These are phyloP conservation scores for Nicotiana attenuata DNA, from an alignment of 257 asterid species.

Conservation along the genomic window DNA sequence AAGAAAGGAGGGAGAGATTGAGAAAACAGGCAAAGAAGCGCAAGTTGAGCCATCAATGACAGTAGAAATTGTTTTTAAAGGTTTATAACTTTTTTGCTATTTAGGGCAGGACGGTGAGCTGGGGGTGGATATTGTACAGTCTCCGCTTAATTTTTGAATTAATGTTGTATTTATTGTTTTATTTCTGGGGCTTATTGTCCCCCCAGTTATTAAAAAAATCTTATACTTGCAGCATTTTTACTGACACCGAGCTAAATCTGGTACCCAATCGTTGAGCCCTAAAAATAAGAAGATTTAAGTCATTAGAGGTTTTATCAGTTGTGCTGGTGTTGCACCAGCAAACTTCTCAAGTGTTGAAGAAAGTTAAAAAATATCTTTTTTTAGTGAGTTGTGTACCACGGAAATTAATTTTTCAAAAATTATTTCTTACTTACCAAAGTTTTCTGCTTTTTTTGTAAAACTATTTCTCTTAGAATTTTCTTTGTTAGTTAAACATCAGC, in stretches of 20 bases:
- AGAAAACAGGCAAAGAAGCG: conserved; percentile 62
- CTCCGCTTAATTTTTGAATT: background rate
- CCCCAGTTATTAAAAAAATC: background rate
- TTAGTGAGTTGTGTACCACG: no score
- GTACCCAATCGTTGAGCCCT: background rate
- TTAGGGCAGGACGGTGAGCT: background rate
- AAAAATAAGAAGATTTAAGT: background rate
- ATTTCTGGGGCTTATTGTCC: conserved; percentile 3
- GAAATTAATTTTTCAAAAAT: no score
- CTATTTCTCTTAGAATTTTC: no score
- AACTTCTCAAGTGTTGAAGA: background rate
- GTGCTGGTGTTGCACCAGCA: background rate
- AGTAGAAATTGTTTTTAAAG: background rate
- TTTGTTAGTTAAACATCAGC: no score
- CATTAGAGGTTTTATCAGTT: background rate
- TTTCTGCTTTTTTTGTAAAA: no score
- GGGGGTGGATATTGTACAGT: conserved; percentile 10
- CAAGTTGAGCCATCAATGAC: conserved; percentile 31
- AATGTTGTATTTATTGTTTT: conserved; percentile 3
- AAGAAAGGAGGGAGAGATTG: conserved; percentile 57
- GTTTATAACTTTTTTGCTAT: background rate
- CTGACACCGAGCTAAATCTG: background rate
- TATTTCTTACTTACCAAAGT: no score
- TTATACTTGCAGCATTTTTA: background rate
- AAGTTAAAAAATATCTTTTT: no score